A percentile compares a stretch with the other conserved stretches of the same genome.
Evolutionary conservation across 1,284 basidiomycete species (phyloP).

Genomic region (Rhodotorula sp.): DNA sequence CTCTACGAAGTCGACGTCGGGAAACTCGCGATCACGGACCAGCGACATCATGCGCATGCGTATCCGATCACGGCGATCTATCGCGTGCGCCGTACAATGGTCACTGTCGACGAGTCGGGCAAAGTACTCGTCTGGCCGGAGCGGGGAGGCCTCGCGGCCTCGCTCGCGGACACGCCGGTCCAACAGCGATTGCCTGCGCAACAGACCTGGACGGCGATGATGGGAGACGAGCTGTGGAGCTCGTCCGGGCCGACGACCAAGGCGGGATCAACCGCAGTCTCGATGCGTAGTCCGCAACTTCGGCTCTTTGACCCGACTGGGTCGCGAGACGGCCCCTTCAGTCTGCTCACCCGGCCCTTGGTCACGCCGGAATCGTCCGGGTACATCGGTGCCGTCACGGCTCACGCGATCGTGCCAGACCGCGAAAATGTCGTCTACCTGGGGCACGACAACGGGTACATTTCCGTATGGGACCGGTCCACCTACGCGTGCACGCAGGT

Average conservation of each 20-base stretch:
- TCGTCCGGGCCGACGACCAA: constrained; percentile 52
- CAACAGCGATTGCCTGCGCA: constrained; percentile 74
- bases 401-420: constrained; percentile 72
- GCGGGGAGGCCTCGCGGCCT: constrained; percentile 2
- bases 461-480: constrained; percentile 67
- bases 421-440: constrained; percentile 69
- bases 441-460: constrained; percentile 88
- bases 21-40: constrained; percentile 59
- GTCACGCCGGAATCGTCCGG: constrained; percentile 41
- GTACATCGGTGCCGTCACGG: constrained; percentile 69
- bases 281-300: constrained; percentile 63
- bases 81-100: constrained; percentile 64
- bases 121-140: constrained; percentile 66
- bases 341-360: constrained; percentile 36
- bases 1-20: constrained; percentile 74
- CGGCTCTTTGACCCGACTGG: constrained; percentile 71
- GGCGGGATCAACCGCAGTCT: constrained; percentile 50
- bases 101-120: constrained; percentile 76
- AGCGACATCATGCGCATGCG: constrained; percentile 63
- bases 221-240: constrained; percentile 78
- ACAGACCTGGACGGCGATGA: constrained; percentile 69
- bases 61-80: constrained; percentile 69
- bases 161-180: constrained; percentile 52
- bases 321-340: constrained; percentile 43
- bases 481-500: constrained; percentile 55